Evolutionary conservation across 768 basidiomycete species (phyloP), one percentile per base, ranked within the genome.

Genomic region (Suillus lakei): DNA sequence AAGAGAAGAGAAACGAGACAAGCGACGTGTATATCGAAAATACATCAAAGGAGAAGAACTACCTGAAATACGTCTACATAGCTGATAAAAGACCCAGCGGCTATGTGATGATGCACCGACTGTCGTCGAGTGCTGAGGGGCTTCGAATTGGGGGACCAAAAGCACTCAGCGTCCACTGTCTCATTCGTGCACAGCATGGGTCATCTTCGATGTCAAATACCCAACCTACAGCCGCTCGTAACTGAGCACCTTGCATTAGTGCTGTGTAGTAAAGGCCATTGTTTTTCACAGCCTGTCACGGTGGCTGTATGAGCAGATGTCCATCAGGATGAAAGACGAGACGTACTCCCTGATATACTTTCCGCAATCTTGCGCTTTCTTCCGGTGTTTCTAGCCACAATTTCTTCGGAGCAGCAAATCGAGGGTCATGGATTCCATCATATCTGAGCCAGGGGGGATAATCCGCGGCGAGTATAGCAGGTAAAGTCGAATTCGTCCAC

Each of bases 371-470:
- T 13, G 61, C 38, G 13, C 61, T 62, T 64, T 64, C 63, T 64
- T 64, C 63, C 4, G 41, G 30, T 2, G 39, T 48, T 63, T 64
- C 63, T n/a, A 64, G 21, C 39, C 63, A 59, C 34, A 7, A 43
- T 62, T 50, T 66, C 41, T n/a, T 28, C 50, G 65, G 41, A 38
- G 65, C 32, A 30, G 62, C 60, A 60, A 63, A 69, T 26, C 38
- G 50, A 26, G 69, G 72, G 64, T 72, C 68, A 38, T 61, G 46
- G 2, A 59, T 44, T n/a, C 69, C 73, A 32, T 69, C 69, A 30
- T 72, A 73, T 18, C 68, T 65, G 3, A 76, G 63, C 69, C 72
- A 76, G 2, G 39, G 21, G 6, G 74, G 74, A 58, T 72, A 69
- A n/a, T 66, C 43, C 28, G 68, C 74, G 7, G 69, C 74, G 5